Conservation (phyloP, 441 rosid genomes). For the Biscutella laevigata region DNA sequence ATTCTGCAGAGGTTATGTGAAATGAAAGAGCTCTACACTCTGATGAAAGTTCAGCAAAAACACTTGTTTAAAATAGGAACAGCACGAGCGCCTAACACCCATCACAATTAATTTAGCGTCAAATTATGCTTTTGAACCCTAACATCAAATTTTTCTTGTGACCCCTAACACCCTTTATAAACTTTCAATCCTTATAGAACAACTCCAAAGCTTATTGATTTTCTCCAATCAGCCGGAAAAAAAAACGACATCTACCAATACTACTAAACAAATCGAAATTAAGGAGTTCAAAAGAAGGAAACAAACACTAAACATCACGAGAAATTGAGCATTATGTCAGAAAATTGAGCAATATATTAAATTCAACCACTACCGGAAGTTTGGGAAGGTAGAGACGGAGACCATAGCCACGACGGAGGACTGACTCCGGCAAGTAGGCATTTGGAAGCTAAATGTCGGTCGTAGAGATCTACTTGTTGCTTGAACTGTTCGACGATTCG, state of each 20-base stretch:
- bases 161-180: not conserved
- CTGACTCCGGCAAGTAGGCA: conserved; percentile 56
- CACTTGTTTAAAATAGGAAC: conserved; percentile 2
- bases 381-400: conserved; percentile 29
- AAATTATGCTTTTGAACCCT: not conserved
- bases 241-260: not conserved
- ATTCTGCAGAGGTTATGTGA: not conserved
- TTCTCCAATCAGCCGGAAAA: not conserved
- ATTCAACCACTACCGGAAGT: conserved; percentile 15
- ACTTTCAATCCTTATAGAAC: not conserved
- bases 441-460: conserved; percentile 59
- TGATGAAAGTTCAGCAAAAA: not conserved
- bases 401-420: conserved; percentile 70
- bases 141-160: too few species aligned
- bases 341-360: not conserved
- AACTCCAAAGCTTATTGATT: not conserved
- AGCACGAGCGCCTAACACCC: not conserved
- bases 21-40: conserved; percentile 1
- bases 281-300: too few species aligned
- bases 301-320: too few species aligned
- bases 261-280: too few species aligned
- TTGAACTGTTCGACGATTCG: conserved; percentile 52
- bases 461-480: conserved; percentile 53
- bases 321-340: not conserved
- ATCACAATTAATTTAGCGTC: not conserved